Evolutionary conservation across 1,284 basidiomycete species (phyloP), one percentile per base, ranked within the genome.

Genomic region (Rhodofomes roseus): DNA sequence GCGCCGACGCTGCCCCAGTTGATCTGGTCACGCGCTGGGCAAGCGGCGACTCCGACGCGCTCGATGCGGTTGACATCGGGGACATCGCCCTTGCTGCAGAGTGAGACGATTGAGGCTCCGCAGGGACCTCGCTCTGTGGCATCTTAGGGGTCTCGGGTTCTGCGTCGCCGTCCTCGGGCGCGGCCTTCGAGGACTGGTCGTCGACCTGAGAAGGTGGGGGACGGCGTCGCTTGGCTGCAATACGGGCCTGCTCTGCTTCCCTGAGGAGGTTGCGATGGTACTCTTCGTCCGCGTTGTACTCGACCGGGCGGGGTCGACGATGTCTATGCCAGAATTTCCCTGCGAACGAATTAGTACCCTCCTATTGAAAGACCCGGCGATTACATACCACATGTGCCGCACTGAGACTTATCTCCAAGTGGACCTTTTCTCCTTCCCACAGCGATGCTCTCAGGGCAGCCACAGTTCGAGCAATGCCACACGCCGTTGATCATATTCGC

Each of bases 381-480:
- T 23, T 51, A 82, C 89, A 71, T 79, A 90, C 95, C 93, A 75
- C 96, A 98, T 31, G 86, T 84, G 43, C 91, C 93, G 76, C 96
- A 98, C 70, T 97, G 87, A 22, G 88, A 91, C 74, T 95, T 95
- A 70, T 94, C 89, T 25, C 95, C 95, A 59, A 94, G 76, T 2
- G 93, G 93, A 2, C 95, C 95, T 72, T 96, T 96, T 65, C 92
- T 81, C 63, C 90, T 79, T 9, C 93, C 92, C 55, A 93, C 79
- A 2, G 93, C 90, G 57, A 95, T 87, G 64, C 77, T 84, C 69
- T 93, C 94, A 0, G 95, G 93, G 69, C 91, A 91, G 20, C 94
- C 94, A 65, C 89, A 95, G 70, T 95, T 95, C 46, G 90, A 93
- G 72, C 94, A 96, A 75, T 94, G 92, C 94, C 94, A 96, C 2